phyloP scores from a whole-genome alignment of 129 eudicot genomes.

The Scalesia atractyloides region DNA sequence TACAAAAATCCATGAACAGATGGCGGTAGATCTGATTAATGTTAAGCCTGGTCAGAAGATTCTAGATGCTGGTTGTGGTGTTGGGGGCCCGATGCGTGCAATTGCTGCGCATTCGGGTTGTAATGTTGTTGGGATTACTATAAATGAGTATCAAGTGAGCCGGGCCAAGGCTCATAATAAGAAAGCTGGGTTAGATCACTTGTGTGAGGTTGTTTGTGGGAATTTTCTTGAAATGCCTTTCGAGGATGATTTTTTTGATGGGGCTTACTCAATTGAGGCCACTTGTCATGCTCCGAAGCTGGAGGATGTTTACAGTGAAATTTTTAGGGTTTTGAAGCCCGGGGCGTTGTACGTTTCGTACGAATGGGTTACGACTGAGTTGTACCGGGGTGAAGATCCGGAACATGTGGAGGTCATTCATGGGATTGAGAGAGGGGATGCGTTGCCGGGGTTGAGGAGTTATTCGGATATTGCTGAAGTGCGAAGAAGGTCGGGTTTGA shows the following conservation, averaged over 20 bases:
- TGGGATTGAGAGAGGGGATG: constrained; percentile 93
- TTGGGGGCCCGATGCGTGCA: constrained; percentile 96
- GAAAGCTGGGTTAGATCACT: constrained; percentile 72
- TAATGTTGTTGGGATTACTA: constrained; percentile 77
- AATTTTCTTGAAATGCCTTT: constrained; percentile 91
- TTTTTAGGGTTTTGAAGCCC: constrained; percentile 82
- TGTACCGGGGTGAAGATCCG: constrained; percentile 46
- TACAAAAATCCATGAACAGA: constrained; percentile 73
- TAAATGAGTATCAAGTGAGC: constrained; percentile 82
- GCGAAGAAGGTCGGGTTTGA: constrained; percentile 90
- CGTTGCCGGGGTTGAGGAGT: constrained; percentile 78
- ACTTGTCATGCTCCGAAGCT: constrained; percentile 92
- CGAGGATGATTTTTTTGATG: constrained; percentile 59
- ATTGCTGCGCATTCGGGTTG: constrained; percentile 84
- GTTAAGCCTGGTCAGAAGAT: constrained; percentile 63
- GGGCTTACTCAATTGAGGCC: constrained; percentile 88
- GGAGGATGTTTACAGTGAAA: constrained; percentile 79
- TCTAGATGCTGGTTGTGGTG: constrained; percentile 91
- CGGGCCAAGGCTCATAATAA: constrained; percentile 75
- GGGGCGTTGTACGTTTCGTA: constrained; percentile 74
- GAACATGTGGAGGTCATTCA: constrained; percentile 81
- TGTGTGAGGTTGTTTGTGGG: constrained; percentile 85
- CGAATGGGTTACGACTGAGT: constrained; percentile 89
- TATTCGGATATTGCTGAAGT: constrained; percentile 60
- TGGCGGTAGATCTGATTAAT: constrained; percentile 82